A percentile compares a stretch with the other conserved stretches of the same genome.
Conservation (phyloP, 768 basidiomycete genomes). For the Tricholoma furcatifolium region DNA sequence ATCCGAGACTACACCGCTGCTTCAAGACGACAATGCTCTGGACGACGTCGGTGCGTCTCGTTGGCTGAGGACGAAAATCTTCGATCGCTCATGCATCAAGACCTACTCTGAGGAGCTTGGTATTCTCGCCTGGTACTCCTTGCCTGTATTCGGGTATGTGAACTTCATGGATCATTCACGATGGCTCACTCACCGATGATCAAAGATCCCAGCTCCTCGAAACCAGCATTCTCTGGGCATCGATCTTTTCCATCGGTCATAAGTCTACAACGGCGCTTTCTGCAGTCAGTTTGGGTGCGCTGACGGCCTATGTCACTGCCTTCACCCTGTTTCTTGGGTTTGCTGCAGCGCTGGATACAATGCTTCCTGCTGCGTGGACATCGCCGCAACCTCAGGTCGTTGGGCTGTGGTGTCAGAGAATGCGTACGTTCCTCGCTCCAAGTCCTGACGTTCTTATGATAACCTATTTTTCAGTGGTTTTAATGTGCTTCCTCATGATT, state of each 20-base stretch:
- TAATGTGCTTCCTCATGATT: constrained; percentile 51
- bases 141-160: neutral
- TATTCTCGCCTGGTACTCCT: neutral
- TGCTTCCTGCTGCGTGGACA: constrained; percentile 95
- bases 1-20: no score
- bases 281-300: constrained; percentile 69
- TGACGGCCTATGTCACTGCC: constrained; percentile 74
- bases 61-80: no score
- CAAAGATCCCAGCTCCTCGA: constrained; percentile 74
- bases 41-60: no score
- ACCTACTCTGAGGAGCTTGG: neutral
- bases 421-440: constrained; percentile 43
- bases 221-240: constrained; percentile 79
- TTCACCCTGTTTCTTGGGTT: constrained; percentile 82
- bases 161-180: neutral
- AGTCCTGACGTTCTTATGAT: neutral
- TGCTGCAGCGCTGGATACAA: constrained; percentile 82
- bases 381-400: constrained; percentile 84
- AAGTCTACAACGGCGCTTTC: constrained; percentile 86
- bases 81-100: no score
- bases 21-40: no score
- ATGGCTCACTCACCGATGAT: neutral
- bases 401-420: constrained; percentile 87
- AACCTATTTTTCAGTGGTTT: constrained; percentile 42
- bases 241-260: constrained; percentile 87